Evolutionary conservation across 345 rosid species (phyloP).

Genomic region (Rhodamnia argentea): DNA sequence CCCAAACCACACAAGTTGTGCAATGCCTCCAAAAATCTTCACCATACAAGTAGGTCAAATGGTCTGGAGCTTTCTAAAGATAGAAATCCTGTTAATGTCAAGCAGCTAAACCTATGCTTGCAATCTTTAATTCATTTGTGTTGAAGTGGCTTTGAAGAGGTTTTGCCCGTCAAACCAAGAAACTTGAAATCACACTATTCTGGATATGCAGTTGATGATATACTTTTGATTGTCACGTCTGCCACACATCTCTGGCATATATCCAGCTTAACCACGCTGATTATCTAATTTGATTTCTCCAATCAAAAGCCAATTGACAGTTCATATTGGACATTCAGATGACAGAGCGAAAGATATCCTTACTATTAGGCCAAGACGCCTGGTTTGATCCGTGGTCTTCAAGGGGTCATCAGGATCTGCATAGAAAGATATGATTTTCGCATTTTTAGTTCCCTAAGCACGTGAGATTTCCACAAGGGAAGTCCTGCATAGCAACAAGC

Average conservation of each 20-base stretch:
- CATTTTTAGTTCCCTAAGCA: not conserved
- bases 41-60: not conserved
- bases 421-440: not conserved
- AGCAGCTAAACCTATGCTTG: not conserved
- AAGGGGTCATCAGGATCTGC: conserved; percentile 91
- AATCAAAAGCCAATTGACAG: not conserved
- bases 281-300: not conserved
- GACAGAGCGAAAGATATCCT: conserved; percentile 1
- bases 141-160: not conserved
- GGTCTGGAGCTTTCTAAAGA: not conserved
- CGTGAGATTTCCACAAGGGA: not conserved
- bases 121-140: not conserved
- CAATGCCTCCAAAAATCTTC: not conserved
- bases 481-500: not conserved
- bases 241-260: not conserved
- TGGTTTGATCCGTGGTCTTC: conserved; percentile 93
- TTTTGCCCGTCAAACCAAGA: not conserved
- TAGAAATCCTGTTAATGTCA: not conserved
- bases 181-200: not conserved
- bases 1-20: not conserved
- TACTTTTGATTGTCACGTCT: not conserved
- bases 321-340: not conserved
- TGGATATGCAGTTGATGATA: not conserved
- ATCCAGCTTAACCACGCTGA: not conserved
- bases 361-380: conserved; percentile 90